These are phyloP conservation scores for Phoma sp. DNA, from an alignment of 2,329 filamentous ascomycete species.

Conservation along the genomic window DNA sequence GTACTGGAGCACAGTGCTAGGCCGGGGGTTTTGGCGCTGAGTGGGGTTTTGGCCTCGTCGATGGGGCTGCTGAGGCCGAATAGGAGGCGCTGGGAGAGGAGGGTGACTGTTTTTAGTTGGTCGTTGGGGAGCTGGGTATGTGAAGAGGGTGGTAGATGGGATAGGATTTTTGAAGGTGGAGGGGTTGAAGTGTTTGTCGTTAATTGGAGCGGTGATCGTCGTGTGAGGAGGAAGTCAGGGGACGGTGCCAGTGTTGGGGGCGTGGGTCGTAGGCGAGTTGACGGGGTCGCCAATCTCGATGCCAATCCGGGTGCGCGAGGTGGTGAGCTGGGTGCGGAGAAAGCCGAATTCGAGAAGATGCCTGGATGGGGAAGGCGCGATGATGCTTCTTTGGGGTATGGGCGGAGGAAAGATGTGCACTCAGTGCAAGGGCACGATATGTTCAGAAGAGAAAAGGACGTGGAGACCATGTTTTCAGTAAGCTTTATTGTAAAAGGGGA, in stretches of 20 bases:
- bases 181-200: too few species aligned
- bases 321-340: background rate
- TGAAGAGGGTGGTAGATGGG: background rate
- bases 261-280: background rate
- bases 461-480: conserved; percentile 3
- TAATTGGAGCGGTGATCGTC: background rate
- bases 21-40: conserved; percentile 7
- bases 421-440: conserved; percentile 23
- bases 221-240: background rate
- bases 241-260: background rate
- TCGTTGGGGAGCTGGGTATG: too few species aligned
- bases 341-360: background rate
- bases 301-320: background rate
- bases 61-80: background rate
- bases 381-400: conserved; percentile 4
- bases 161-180: background rate
- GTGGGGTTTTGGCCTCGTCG: background rate
- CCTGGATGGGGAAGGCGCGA: background rate
- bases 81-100: background rate
- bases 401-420: conserved; percentile 20
- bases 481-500: too few species aligned
- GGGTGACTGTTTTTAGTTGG: background rate
- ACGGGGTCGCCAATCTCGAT: background rate
- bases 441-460: conserved; percentile 8
- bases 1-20: background rate